Conservation (phyloP, 495 filamentous ascomycete genomes). For the Apodospora peruviana region DNA sequence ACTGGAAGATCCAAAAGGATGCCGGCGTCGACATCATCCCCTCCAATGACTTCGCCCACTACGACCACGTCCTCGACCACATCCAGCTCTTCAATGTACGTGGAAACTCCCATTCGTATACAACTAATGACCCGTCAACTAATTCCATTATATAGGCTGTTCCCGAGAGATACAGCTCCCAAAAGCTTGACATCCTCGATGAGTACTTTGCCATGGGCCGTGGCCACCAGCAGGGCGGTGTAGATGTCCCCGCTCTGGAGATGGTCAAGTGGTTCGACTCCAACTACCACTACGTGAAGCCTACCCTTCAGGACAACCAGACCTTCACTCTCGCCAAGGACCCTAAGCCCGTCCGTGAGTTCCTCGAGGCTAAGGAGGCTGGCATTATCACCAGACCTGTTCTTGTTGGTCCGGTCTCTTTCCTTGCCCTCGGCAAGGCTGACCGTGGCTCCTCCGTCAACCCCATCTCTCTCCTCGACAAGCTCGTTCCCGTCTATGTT, state of each 20-base stretch:
- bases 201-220: constrained; percentile 99
- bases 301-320: constrained; percentile 92
- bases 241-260: constrained; percentile 92
- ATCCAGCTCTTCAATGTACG: constrained; percentile 96
- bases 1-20: constrained; percentile 99
- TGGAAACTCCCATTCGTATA: constrained; percentile 5
- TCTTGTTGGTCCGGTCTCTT: constrained; percentile 90
- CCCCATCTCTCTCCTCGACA: constrained; percentile 86
- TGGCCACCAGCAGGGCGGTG: constrained; percentile 86
- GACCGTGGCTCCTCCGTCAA: constrained; percentile 88
- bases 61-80: constrained; percentile 97
- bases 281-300: constrained; percentile 99
- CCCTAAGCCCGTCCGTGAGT: constrained; percentile 92
- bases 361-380: constrained; percentile 93
- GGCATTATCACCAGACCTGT: constrained; percentile 90
- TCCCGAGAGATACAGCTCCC: constrained; percentile 83
- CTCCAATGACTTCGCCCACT: constrained; percentile 98
- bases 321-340: constrained; percentile 78
- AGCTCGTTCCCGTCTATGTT: constrained; percentile 86
- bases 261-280: constrained; percentile 99
- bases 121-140: neutral
- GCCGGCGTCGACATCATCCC: constrained; percentile 95
- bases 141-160: constrained; percentile 53
- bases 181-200: constrained; percentile 80
- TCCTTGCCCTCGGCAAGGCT: constrained; percentile 93